Evolutionary conservation across 495 filamentous ascomycete genomes (phyloP).

Genomic region (Trichoderma orchidacearum): DNA sequence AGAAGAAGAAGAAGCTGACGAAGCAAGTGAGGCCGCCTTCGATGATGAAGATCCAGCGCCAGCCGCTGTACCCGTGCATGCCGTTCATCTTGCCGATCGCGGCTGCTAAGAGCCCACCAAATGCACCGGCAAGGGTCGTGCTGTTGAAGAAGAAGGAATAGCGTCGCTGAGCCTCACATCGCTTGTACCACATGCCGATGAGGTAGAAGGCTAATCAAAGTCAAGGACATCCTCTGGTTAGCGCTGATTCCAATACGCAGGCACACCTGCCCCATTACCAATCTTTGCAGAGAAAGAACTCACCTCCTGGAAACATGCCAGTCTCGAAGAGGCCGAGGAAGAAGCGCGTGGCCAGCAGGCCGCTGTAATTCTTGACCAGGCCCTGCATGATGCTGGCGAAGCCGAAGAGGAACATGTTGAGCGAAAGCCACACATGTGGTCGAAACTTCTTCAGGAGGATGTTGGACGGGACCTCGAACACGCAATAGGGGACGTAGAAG

Average conservation of each 20-base stretch:
- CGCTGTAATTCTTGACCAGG: conserved; percentile 61
- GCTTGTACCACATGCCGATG: conserved; percentile 73
- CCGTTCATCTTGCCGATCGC: conserved; percentile 75
- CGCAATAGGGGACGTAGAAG: conserved; percentile 86
- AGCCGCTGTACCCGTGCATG: conserved; percentile 57
- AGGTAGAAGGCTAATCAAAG: conserved; percentile 3
- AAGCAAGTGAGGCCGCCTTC: conserved; percentile 66
- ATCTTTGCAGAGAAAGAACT: conserved; percentile 5
- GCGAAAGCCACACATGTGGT: conserved; percentile 68
- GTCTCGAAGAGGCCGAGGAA: conserved; percentile 81
- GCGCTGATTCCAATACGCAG: too few species aligned
- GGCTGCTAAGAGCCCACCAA: conserved; percentile 70
- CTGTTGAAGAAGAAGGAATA: conserved; percentile 82
- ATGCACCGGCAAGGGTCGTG: conserved; percentile 76
- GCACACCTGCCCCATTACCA: too few species aligned
- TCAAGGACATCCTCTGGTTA: neutral
- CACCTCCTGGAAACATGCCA: conserved; percentile 71
- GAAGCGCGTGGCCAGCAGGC: conserved; percentile 71
- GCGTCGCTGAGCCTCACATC: conserved; percentile 73
- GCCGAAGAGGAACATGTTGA: conserved; percentile 77
- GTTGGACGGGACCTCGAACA: conserved; percentile 84
- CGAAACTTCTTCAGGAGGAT: conserved; percentile 69
- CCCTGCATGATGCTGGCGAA: conserved; percentile 67
- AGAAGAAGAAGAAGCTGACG: conserved; percentile 62
- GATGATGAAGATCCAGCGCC: conserved; percentile 71